Evolutionary conservation across 768 basidiomycete species (phyloP).

Genomic region (Naganishia vishniacii): DNA sequence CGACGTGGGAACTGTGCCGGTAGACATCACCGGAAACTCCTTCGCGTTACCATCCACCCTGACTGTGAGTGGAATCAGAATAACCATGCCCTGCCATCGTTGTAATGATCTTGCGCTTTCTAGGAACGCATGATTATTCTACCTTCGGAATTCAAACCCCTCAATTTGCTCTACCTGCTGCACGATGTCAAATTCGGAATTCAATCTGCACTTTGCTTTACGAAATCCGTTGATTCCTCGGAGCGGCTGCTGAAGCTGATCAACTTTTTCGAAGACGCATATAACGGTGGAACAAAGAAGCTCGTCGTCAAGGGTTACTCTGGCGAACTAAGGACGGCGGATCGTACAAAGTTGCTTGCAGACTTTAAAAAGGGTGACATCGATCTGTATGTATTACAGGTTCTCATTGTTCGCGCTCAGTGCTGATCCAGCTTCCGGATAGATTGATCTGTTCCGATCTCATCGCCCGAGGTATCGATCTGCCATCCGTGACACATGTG

Average conservation of each 20-base stretch:
- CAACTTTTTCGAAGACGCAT: conserved; percentile 67
- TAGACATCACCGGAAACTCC: conserved; percentile 40
- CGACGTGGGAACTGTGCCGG: conserved; percentile 31
- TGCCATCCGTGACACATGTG: conserved; percentile 84
- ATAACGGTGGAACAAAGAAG: conserved; percentile 31
- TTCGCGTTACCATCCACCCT: conserved; percentile 70
- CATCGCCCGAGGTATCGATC: conserved; percentile 91
- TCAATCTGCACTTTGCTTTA: conserved; percentile 78
- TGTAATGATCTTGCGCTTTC: neutral
- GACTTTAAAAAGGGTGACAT: conserved; percentile 75
- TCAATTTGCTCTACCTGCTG: conserved; percentile 81
- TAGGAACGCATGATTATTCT: conserved; percentile 85
- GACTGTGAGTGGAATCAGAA: conserved; percentile 53
- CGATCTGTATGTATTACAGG: conserved; percentile 61
- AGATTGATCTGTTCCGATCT: conserved; percentile 96
- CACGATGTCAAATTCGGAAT: conserved; percentile 55
- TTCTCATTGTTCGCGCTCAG: neutral
- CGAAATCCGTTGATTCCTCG: conserved; percentile 92
- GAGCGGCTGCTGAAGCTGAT: conserved; percentile 73
- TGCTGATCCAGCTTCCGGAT: neutral
- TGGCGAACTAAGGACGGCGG: conserved; percentile 68
- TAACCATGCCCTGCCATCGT: neutral
- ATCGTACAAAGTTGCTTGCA: conserved; percentile 70
- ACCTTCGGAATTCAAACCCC: conserved; percentile 72
- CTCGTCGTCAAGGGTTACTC: conserved; percentile 68